phyloP scores from a whole-genome alignment of 2,329 filamentous ascomycete species.

The Xylariaceae sp. region DNA sequence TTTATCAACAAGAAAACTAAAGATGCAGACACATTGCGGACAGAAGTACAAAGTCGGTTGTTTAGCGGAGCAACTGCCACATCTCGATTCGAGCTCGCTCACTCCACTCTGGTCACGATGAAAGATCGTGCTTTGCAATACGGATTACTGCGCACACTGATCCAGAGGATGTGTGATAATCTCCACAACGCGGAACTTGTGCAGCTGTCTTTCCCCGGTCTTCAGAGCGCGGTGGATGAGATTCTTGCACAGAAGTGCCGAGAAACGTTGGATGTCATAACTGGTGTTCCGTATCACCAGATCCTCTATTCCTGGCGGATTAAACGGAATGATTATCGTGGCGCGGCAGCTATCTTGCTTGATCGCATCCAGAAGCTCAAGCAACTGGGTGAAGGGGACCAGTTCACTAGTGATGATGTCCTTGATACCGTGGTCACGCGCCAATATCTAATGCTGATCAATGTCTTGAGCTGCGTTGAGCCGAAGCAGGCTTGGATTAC shows the following conservation, averaged over 20 bases:
- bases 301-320: slow-evolving; percentile 90
- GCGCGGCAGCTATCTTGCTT: slow-evolving; percentile 58
- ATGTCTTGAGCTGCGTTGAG: slow-evolving; percentile 80
- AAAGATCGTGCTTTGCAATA: slow-evolving; percentile 65
- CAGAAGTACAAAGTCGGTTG: slow-evolving; percentile 73
- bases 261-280: slow-evolving; percentile 58
- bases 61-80: slow-evolving; percentile 78
- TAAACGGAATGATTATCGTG: slow-evolving; percentile 77
- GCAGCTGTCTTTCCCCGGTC: slow-evolving; percentile 68
- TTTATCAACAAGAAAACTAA: slow-evolving; percentile 42
- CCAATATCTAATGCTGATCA: slow-evolving; percentile 87
- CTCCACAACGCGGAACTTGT: slow-evolving; percentile 63
- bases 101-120: slow-evolving; percentile 70
- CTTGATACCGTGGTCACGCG: slow-evolving; percentile 62
- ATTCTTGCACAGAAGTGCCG: slow-evolving; percentile 68
- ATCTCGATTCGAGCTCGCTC: slow-evolving; percentile 75
- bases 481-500: slow-evolving; percentile 75
- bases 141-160: slow-evolving; percentile 64
- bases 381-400: slow-evolving; percentile 53
- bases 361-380: slow-evolving; percentile 60
- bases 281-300: slow-evolving; percentile 71
- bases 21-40: slow-evolving; percentile 41
- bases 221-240: slow-evolving; percentile 73
- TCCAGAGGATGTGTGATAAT: slow-evolving; percentile 64
- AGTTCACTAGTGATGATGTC: slow-evolving; percentile 47